These are phyloP conservation scores for Fusarium dimerum DNA, from an alignment of 2,329 filamentous ascomycete species.

Conservation along the genomic window DNA sequence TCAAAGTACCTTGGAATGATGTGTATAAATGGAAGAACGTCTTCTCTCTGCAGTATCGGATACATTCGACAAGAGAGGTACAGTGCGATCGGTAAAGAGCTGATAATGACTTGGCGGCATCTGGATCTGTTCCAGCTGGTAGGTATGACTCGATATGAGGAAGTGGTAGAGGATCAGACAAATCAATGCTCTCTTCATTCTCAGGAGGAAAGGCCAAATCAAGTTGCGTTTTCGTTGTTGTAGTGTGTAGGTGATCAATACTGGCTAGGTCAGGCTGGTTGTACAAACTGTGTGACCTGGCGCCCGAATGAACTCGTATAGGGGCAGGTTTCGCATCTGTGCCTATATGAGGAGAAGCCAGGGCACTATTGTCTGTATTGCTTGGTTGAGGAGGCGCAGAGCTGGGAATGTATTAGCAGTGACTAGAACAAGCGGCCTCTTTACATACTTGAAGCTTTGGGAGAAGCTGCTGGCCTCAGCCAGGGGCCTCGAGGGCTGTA, in stretches of 20 bases:
- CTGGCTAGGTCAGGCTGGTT: conserved; percentile 57
- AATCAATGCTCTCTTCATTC: conserved; percentile 50
- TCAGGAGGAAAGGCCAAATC: conserved; percentile 62
- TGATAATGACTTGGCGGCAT: conserved; percentile 81
- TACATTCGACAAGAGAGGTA: conserved; percentile 91
- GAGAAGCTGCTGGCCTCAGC: conserved; percentile 49
- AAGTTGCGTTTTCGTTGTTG: conserved; percentile 58
- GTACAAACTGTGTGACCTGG: conserved; percentile 52
- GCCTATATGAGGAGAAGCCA: conserved; percentile 33
- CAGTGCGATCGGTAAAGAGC: conserved; percentile 93
- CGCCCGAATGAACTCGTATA: conserved; percentile 12
- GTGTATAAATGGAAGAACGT: conserved; percentile 94
- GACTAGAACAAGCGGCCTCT: neutral
- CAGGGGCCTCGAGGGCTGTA: conserved; percentile 49
- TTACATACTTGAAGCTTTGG: conserved; percentile 52
- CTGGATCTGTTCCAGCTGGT: conserved; percentile 77
- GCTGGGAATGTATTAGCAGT: conserved; percentile 31
- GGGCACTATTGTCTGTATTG: conserved; percentile 32
- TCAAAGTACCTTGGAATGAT: conserved; percentile 93
- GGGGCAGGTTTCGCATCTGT: conserved; percentile 19
- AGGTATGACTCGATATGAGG: conserved; percentile 84
- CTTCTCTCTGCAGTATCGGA: conserved; percentile 95
- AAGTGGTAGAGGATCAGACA: conserved; percentile 73
- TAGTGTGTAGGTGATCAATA: conserved; percentile 60
- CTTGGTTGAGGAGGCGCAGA: conserved; percentile 33